Conservation (phyloP, 2,329 filamentous ascomycete genomes). For the Fusarium proliferatum region DNA sequence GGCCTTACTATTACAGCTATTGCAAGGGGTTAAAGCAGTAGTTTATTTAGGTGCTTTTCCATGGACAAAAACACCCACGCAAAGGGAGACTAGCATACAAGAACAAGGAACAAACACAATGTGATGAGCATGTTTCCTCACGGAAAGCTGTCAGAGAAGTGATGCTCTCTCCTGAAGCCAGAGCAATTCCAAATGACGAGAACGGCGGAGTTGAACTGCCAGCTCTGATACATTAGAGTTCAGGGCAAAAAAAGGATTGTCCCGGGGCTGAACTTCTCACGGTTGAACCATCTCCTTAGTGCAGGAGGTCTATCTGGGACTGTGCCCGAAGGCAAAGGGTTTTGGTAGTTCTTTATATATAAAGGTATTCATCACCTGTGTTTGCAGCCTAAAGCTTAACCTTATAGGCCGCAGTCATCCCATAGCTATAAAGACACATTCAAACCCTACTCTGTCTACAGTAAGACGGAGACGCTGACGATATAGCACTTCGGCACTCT, state of each 20-base stretch:
- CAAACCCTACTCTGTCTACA: neutral
- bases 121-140: neutral
- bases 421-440: no score
- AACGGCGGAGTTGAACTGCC: neutral
- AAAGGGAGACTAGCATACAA: neutral
- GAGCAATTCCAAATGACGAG: neutral
- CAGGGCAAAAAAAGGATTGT: neutral
- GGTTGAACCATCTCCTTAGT: neutral
- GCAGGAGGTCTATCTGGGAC: neutral
- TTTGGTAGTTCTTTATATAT: neutral
- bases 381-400: no score
- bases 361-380: no score
- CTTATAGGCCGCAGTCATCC: no score
- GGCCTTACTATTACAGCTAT: neutral
- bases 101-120: neutral
- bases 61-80: constrained; percentile 7
- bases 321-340: neutral
- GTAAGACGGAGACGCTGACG: neutral
- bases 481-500: neutral
- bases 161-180: neutral
- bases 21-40: constrained; percentile 3
- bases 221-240: neutral
- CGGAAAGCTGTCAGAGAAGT: neutral
- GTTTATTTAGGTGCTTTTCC: neutral
- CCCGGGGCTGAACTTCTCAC: neutral